Evolutionary conservation across 257 asterid genomes (phyloP).

Genomic region (Striga asiatica): DNA sequence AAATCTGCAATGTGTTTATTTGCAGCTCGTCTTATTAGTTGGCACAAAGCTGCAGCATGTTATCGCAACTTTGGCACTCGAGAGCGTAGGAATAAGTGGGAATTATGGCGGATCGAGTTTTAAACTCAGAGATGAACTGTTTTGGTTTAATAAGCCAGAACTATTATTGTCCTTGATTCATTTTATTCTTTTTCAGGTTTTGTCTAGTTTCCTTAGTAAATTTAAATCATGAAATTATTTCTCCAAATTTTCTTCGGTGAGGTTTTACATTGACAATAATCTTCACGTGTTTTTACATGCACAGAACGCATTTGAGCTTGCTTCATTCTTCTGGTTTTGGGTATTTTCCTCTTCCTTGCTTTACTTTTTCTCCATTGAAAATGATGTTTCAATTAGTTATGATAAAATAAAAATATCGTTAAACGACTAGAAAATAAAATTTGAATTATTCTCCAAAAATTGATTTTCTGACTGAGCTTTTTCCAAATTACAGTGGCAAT

Average conservation of each 20-base stretch:
- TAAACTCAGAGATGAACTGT: constrained; percentile 60
- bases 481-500: constrained; percentile 54
- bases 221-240: neutral
- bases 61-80: no score
- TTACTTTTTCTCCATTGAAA: no score
- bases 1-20: neutral
- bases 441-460: neutral
- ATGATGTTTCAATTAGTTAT: neutral
- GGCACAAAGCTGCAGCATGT: constrained; percentile 70
- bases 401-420: neutral
- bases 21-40: constrained; percentile 63
- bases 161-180: constrained; percentile 52
- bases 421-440: no score
- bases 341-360: constrained; percentile 27
- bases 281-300: constrained; percentile 3
- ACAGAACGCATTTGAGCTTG: constrained; percentile 81
- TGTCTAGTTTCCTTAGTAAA: neutral
- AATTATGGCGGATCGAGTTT: constrained; percentile 32
- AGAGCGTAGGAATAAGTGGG: no score
- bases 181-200: constrained; percentile 73
- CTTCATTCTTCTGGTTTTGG: constrained; percentile 88
- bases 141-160: constrained; percentile 74
- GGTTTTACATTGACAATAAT: neutral
- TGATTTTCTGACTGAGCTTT: constrained; percentile 3
- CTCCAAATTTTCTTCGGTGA: neutral